Evolutionary conservation across 1,139 yeast genomes (phyloP).

Genomic region (Pichia sp.): DNA sequence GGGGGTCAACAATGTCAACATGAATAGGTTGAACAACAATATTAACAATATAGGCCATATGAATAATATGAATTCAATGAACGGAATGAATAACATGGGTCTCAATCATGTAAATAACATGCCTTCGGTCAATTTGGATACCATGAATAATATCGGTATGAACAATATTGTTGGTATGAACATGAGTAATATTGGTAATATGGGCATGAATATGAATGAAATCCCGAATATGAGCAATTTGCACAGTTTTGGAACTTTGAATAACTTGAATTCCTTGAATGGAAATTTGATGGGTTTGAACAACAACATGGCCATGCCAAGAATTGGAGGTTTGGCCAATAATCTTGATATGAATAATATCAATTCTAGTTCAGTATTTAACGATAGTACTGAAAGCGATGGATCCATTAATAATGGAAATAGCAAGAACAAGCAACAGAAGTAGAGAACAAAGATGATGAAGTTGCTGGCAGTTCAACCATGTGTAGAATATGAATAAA

Average conservation of each 20-base stretch:
- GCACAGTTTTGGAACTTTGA: neutral
- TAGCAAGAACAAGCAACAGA: neutral
- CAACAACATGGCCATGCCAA: slow-evolving; percentile 1
- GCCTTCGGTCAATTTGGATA: slow-evolving; percentile 1
- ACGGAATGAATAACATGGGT: slow-evolving; percentile 10
- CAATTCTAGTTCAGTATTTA: slow-evolving; percentile 5
- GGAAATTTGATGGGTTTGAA: slow-evolving; percentile 4
- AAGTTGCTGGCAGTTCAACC: neutral
- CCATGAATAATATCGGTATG: slow-evolving; percentile 3
- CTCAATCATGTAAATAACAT: slow-evolving; percentile 1
- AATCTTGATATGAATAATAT: slow-evolving; percentile 5
- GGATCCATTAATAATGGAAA: neutral
- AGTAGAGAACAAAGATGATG: neutral
- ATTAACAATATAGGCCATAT: neutral
- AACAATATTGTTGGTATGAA: slow-evolving; percentile 1
- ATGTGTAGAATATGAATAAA: no score
- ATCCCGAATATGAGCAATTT: slow-evolving; percentile 6
- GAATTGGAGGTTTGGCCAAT: neutral
- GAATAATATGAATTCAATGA: slow-evolving; percentile 7
- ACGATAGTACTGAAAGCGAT: neutral
- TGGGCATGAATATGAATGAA: slow-evolving; percentile 2
- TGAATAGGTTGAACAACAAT: neutral
- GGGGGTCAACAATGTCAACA: slow-evolving; percentile 1
- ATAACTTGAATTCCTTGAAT: neutral
- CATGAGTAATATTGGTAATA: neutral